Evolutionary conservation across 306 rosid species (phyloP).

Genomic region (Mucuna pruriens): DNA sequence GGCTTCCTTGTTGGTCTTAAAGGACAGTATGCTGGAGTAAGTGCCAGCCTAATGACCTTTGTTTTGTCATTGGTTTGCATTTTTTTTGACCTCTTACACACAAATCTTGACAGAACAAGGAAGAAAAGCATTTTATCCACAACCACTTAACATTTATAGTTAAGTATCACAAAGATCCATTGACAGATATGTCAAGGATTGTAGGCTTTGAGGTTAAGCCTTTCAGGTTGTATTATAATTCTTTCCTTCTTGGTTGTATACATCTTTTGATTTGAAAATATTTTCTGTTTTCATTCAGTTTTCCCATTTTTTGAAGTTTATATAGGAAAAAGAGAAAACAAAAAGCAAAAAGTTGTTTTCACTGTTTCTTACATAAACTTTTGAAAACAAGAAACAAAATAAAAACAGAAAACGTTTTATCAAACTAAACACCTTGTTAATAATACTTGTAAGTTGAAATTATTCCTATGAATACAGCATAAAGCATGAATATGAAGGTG

Average conservation of each 20-base stretch:
- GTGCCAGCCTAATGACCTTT: conserved; percentile 24
- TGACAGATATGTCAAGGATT: conserved; percentile 75
- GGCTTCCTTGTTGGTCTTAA: conserved; percentile 87
- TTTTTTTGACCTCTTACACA: conserved; percentile 26
- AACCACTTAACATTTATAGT: conserved; percentile 79
- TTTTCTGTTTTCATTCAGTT: background rate
- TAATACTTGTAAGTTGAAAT: conserved; percentile 7
- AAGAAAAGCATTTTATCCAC: conserved; percentile 77
- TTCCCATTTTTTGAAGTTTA: background rate
- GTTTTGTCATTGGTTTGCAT: background rate
- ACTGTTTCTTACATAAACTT: background rate
- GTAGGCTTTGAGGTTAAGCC: conserved; percentile 95
- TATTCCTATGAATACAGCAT: conserved; percentile 56
- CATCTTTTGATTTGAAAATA: background rate
- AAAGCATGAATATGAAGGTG: conserved; percentile 78
- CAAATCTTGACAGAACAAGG: conserved; percentile 65
- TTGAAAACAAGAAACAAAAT: background rate
- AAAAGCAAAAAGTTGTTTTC: background rate
- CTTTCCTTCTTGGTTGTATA: conserved; percentile 12
- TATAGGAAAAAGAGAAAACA: background rate
- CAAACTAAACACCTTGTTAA: background rate
- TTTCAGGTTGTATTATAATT: conserved; percentile 61
- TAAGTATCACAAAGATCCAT: conserved; percentile 77
- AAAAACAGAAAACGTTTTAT: background rate
- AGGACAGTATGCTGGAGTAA: conserved; percentile 86